Base-by-base conservation (phyloP, 2,329 filamentous ascomycete genomes). In the Coleophoma eucalyptorum region DNA sequence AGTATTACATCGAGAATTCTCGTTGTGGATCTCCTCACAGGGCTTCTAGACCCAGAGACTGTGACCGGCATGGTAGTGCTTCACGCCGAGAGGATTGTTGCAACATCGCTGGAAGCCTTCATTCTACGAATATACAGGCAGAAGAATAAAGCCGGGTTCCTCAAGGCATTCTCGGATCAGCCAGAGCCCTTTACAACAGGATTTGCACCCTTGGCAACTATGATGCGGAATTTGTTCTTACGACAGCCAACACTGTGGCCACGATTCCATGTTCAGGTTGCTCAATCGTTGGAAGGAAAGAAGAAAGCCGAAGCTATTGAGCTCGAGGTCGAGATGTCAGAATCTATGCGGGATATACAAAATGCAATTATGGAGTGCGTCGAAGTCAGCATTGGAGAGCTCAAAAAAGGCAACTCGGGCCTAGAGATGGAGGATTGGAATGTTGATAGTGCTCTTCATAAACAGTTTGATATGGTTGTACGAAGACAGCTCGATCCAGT, bases 391-490 rank as follows among this genome's bases (percentile, higher is more conserved):
- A 94, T 99, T 58, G 84, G 89, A 50, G 94, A 99, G 70, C 78
- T 99, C 41, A 95, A 93, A 67, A 97, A 96, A 71, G 82, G 84
- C 16, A 97, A 97, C 63, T 80, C 84, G 1, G 92, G 91, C 2
- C 75, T 99, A 6, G 93, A 97, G 60, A 92, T 97, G 84, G 92
- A 95, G 53, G 92, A 97, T 63, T 97, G 93, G 93, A 97, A 90
- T 46, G 76, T 96, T 16, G 93, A 97, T 67, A 97, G 89, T 64
- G 93, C 93, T 34, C 72, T 97, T 54, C 87, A 97, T 58, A 89
- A 87, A 64, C 96, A 91, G 62, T 99, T 99, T 67, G 94, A 97
- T 66, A 76, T 89, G 53, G 87, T 92, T 50, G 84, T 99, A 46
- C 81, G 93, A 55, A 81, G 92, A 51, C 94, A 99, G 68, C 75